A percentile compares a stretch with the other conserved stretches of the same genome.
Evolutionary conservation across 805 yeast species (phyloP).

Genomic region (Candida rishiriensis): DNA sequence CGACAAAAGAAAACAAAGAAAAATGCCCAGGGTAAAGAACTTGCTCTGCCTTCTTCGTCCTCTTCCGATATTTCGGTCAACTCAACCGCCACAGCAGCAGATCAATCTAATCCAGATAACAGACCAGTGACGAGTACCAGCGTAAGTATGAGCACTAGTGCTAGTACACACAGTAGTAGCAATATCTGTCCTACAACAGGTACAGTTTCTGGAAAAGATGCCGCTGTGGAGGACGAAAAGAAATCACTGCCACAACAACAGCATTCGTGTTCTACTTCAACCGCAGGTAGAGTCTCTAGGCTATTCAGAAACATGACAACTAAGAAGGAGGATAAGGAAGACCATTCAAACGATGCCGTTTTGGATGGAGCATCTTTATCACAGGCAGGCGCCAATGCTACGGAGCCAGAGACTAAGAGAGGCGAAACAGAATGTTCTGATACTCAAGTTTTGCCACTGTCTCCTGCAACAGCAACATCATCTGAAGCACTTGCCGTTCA

Average conservation of each 20-base stretch:
- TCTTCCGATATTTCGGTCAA: not conserved
- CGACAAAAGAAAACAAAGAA: too few relatives aligned
- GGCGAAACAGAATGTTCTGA: too few relatives aligned
- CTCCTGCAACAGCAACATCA: not conserved
- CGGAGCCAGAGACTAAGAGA: too few relatives aligned
- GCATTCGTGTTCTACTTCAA: not conserved
- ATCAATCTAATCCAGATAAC: not conserved
- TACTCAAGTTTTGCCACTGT: conserved; percentile 2
- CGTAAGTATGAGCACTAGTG: not conserved
- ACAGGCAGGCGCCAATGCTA: too few relatives aligned
- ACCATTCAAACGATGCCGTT: too few relatives aligned
- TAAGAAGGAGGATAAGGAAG: conserved; percentile 9
- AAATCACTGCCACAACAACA: conserved; percentile 1
- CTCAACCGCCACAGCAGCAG: not conserved
- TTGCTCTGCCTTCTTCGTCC: not conserved
- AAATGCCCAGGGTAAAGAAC: too few relatives aligned
- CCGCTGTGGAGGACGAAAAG: conserved; percentile 9
- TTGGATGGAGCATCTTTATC: too few relatives aligned
- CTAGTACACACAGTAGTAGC: too few relatives aligned
- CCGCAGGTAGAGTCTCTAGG: conserved; percentile 17
- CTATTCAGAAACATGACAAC: conserved; percentile 16
- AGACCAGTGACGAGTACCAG: not conserved
- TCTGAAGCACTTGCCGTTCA: not conserved
- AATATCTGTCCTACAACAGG: not conserved
- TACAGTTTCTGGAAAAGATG: not conserved